These are phyloP conservation scores for Russula abietina DNA, from an alignment of 768 basidiomycete species.

Conservation along the genomic window DNA sequence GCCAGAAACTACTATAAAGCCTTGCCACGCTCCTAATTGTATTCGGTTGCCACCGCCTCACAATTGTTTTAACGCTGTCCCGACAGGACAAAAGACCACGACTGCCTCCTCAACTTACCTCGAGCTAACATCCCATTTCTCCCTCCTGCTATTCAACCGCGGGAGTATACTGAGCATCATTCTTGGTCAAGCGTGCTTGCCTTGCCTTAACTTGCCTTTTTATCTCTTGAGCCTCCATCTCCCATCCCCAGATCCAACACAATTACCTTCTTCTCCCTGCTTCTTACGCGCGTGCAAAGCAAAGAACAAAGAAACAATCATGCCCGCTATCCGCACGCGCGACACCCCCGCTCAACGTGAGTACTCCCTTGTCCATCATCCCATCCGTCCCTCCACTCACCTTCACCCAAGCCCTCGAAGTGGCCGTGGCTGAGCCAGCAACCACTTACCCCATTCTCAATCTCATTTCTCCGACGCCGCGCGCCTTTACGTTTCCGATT, in stretches of 20 bases:
- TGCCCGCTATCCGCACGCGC: conserved; percentile 77
- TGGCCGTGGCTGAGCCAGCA: conserved; percentile 53
- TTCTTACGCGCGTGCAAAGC: conserved; percentile 6
- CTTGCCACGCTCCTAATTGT: conserved; percentile 22
- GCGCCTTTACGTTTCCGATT: conserved; percentile 58
- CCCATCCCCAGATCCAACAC: conserved; percentile 11
- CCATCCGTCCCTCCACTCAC: background rate
- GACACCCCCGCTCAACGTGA: conserved; percentile 55
- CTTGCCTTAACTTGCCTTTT: conserved; percentile 20
- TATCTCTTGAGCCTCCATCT: conserved; percentile 5
- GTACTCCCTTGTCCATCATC: conserved; percentile 23
- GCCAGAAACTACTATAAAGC: conserved; percentile 17
- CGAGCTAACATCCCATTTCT: conserved; percentile 22
- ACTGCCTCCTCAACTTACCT: background rate
- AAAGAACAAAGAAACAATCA: conserved; percentile 36
- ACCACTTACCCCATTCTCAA: conserved; percentile 48
- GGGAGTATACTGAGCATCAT: conserved; percentile 17
- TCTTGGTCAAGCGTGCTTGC: conserved; percentile 16
- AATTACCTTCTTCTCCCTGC: conserved; percentile 3
- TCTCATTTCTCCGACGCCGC: conserved; percentile 62
- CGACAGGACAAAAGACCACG: conserved; percentile 24
- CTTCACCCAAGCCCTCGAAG: conserved; percentile 56
- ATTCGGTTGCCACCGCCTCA: conserved; percentile 24
- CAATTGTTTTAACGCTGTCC: conserved; percentile 24
- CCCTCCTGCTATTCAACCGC: conserved; percentile 23